Evolutionary conservation across 2,329 filamentous ascomycete species (phyloP).

Genomic region (Stagonosporopsis cucurbitacearum): DNA sequence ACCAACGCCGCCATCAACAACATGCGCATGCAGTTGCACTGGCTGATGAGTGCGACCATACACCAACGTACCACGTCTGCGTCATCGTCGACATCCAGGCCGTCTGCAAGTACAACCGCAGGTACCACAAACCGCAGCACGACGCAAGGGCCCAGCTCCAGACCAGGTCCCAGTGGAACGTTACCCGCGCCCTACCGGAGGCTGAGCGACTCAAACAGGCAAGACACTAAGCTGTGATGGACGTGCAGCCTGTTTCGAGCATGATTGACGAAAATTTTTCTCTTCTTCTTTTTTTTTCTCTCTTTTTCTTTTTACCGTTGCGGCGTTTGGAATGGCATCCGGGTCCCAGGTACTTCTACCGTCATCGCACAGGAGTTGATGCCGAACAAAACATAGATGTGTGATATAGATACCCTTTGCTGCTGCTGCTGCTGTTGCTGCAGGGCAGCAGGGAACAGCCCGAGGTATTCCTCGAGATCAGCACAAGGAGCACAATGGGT

Average conservation of each 20-base stretch:
- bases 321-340: slow-evolving; percentile 6
- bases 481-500: background rate
- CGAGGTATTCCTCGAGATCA: slow-evolving; percentile 1
- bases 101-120: slow-evolving; percentile 31
- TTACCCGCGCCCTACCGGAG: slow-evolving; percentile 38
- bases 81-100: slow-evolving; percentile 33
- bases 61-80: slow-evolving; percentile 49
- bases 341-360: background rate
- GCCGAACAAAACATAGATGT: slow-evolving; percentile 5
- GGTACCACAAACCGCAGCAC: slow-evolving; percentile 31
- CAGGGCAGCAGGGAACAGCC: background rate
- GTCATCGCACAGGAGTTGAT: slow-evolving; percentile 17
- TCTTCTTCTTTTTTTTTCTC: too few species aligned
- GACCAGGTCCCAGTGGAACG: slow-evolving; percentile 32
- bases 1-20: slow-evolving; percentile 65
- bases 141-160: slow-evolving; percentile 33
- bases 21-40: slow-evolving; percentile 67
- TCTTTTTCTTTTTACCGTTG: too few species aligned
- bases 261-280: slow-evolving; percentile 32
- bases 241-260: slow-evolving; percentile 2
- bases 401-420: slow-evolving; percentile 22
- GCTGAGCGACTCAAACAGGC: slow-evolving; percentile 46
- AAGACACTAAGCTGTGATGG: slow-evolving; percentile 45
- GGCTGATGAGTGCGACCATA: slow-evolving; percentile 65
- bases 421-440: background rate